phyloP scores from a whole-genome alignment of 2,329 filamentous ascomycete species.

The Helicocarpus griseus region DNA sequence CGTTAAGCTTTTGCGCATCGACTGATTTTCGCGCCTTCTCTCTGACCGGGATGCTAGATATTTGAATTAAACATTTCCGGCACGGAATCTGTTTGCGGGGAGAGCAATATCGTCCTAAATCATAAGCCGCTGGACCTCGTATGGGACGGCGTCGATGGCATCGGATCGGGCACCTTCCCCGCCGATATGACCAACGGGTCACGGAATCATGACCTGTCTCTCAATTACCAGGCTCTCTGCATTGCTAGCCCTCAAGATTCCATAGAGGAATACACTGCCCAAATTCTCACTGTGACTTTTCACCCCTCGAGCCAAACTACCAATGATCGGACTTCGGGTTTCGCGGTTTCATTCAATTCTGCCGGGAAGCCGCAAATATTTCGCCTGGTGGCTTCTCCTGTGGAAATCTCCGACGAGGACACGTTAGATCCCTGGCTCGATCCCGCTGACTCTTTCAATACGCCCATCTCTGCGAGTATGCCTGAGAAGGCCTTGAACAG shows the following conservation, averaged over 20 bases:
- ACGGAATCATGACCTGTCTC: constrained; percentile 11
- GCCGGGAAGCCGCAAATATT: constrained; percentile 18
- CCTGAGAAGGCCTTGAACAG: neutral
- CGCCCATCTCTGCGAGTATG: constrained; percentile 3
- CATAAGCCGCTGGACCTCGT: constrained; percentile 16
- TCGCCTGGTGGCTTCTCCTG: constrained; percentile 18
- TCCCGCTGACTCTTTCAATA: constrained; percentile 7
- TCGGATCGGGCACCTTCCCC: constrained; percentile 19
- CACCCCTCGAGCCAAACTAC: constrained; percentile 12
- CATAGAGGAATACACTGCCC: constrained; percentile 14
- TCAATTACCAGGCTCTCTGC: constrained; percentile 20
- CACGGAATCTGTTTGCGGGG: constrained; percentile 19
- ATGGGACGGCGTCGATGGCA: constrained; percentile 16
- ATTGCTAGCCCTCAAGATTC: constrained; percentile 15
- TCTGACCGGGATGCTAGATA: constrained; percentile 14
- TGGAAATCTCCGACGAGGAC: constrained; percentile 14
- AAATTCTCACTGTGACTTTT: constrained; percentile 21
- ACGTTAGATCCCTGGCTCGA: constrained; percentile 17
- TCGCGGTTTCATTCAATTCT: constrained; percentile 24
- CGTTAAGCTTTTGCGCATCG: constrained; percentile 1
- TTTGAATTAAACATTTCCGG: constrained; percentile 19
- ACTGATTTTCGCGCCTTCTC: neutral
- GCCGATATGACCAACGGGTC: constrained; percentile 13
- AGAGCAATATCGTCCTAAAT: constrained; percentile 20
- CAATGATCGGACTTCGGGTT: constrained; percentile 21